Evolutionary conservation across 108 stramenopile genomes (phyloP), one percentile per base, ranked within the genome.

Genomic region (Pseudonitzschia delicatissima): DNA sequence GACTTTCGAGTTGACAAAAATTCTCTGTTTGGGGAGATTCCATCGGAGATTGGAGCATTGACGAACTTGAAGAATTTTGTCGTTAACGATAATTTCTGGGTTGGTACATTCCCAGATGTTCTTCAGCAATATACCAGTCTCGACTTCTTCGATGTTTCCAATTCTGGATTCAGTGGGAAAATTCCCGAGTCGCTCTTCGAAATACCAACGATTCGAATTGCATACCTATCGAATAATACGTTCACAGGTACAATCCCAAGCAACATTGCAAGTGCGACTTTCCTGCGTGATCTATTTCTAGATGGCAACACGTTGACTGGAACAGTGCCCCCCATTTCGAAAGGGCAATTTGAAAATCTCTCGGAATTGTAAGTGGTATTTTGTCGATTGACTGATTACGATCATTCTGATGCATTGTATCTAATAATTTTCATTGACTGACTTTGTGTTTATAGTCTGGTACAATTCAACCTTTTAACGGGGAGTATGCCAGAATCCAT

Each of bases 201-300:
- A 20, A 76, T 82, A 47, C 58, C 65, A n/a, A 68, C 75, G 27
- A 47, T 94, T 44, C 66, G 82, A 33, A 62, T 86, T 34, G 29
- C 92, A 8, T 92, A 91, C 50, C 37, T 94, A 17, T 77, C 82
- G 55, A 73, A 87, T 45, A 95, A 95, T 66, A 58, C 59, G 4
- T 80, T 96, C 8, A 57, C 71, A 17, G 94, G 94, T 3, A 68
- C 76, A n/a, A 92, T 96, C 57, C 92, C 94, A 13, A 26, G 45
- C 15, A 65, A 45, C 15, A 67, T 63, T 47, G 59, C 69, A 3
- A 49, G 62, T 35, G 62, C 78, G 17, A 17, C 73, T 13, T 37
- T 68, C 35, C 45, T 86, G 39, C 57, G 68, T 45, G 79, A 80
- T 64, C 69, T 90, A 15, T 80, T 74, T 45, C 28, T 90, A 33